phyloP scores from a whole-genome alignment of 148 eudicot species.

The Bassia scoparia region DNA sequence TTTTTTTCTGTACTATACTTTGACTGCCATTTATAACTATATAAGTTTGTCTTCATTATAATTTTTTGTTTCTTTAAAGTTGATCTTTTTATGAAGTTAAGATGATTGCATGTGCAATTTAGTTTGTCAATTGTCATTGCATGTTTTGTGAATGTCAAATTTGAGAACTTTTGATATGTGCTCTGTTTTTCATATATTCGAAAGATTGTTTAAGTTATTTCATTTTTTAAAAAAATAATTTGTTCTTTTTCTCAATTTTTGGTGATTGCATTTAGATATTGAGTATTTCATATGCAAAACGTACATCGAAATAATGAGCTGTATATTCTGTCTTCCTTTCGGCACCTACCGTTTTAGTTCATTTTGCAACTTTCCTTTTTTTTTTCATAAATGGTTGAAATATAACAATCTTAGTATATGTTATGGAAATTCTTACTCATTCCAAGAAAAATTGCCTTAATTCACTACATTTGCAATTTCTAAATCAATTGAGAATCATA shows the following conservation, averaged over 20 bases:
- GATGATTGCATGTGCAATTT: no score
- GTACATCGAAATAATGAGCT: not conserved
- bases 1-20: no score
- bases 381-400: not conserved
- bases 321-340: not conserved
- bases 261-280: not conserved
- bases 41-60: no score
- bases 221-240: not conserved
- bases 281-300: conserved; percentile 8
- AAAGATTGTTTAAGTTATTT: no score
- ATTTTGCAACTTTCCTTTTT: not conserved
- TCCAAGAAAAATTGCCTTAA: not conserved
- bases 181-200: not conserved
- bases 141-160: no score
- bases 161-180: not conserved
- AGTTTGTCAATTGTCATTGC: no score
- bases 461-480: not conserved
- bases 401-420: no score
- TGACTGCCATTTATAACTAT: not conserved
- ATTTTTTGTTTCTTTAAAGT: no score
- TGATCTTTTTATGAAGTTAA: no score
- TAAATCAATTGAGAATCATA: no score
- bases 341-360: not conserved
- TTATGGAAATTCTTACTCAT: not conserved
- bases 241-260: not conserved